Conservation (phyloP, 768 basidiomycete genomes). For the Paxillus rubicundulus region DNA sequence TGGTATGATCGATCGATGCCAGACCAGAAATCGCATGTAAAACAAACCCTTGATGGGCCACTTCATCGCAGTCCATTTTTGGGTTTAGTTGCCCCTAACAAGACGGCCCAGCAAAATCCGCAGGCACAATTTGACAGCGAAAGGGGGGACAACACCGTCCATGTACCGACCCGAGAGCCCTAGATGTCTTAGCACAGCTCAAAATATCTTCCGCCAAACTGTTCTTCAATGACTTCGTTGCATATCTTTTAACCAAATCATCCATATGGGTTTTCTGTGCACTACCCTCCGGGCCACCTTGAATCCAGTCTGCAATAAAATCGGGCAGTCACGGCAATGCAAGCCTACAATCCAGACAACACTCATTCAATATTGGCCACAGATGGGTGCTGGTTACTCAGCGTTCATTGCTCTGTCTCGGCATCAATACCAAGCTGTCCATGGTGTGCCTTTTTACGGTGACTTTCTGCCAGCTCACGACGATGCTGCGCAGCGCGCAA, state of each 20-base stretch:
- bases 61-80: conserved; percentile 40
- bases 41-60: conserved; percentile 34
- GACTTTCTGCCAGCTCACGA: conserved; percentile 53
- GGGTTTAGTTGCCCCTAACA: background rate
- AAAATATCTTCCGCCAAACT: no score
- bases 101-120: conserved; percentile 26
- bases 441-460: conserved; percentile 58
- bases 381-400: no score
- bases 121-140: conserved; percentile 57
- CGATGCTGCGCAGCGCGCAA: conserved; percentile 56
- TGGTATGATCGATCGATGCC: conserved; percentile 1
- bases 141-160: conserved; percentile 44
- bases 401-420: conserved; percentile 20
- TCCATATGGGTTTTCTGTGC: conserved; percentile 63
- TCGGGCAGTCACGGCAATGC: conserved; percentile 42
- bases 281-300: conserved; percentile 60
- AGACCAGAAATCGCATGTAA: conserved; percentile 22
- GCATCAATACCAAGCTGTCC: conserved; percentile 63
- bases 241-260: conserved; percentile 4
- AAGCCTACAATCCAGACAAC: conserved; percentile 22
- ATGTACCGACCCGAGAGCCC: conserved; percentile 37
- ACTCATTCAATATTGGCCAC: conserved; percentile 9
- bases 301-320: conserved; percentile 63
- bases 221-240: conserved; percentile 34
- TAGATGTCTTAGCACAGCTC: no score